These are phyloP conservation scores for Leccinum pallidistipes DNA, from an alignment of 1,284 basidiomycete species.

Conservation along the genomic window DNA sequence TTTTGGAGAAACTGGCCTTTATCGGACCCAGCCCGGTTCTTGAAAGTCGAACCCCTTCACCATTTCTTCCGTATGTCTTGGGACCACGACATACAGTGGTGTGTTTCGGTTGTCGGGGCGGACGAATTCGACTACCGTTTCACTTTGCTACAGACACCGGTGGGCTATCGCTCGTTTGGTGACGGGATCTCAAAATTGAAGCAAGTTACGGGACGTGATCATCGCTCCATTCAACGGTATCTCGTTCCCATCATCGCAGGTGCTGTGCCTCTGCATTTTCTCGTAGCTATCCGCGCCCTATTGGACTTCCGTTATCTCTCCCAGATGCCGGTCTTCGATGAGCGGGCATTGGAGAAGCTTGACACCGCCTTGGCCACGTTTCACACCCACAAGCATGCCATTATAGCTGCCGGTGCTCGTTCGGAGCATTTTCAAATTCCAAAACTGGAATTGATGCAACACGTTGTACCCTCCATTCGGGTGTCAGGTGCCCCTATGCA, in stretches of 20 bases:
- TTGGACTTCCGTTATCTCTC: background rate
- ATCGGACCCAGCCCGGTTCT: background rate
- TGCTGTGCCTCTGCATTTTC: background rate
- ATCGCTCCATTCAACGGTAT: background rate
- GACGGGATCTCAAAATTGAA: background rate
- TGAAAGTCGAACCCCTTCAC: background rate
- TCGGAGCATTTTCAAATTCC: background rate
- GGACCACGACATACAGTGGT: constrained; percentile 3
- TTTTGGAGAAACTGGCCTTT: constrained; percentile 2
- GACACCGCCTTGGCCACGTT: background rate
- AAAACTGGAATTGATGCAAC: background rate
- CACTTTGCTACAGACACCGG: background rate
- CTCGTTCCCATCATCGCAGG: background rate
- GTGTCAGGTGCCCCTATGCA: background rate
- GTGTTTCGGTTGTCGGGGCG: background rate
- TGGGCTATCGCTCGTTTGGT: background rate
- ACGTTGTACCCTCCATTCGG: background rate
- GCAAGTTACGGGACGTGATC: background rate
- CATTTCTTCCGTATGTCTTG: background rate
- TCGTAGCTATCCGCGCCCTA: too few species aligned
- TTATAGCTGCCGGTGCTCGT: background rate
- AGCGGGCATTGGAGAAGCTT: background rate
- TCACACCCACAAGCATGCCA: background rate
- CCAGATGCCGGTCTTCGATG: background rate
- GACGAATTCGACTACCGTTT: background rate